Conservation (phyloP, 441 rosid species). For the Corymbia calophylla region DNA sequence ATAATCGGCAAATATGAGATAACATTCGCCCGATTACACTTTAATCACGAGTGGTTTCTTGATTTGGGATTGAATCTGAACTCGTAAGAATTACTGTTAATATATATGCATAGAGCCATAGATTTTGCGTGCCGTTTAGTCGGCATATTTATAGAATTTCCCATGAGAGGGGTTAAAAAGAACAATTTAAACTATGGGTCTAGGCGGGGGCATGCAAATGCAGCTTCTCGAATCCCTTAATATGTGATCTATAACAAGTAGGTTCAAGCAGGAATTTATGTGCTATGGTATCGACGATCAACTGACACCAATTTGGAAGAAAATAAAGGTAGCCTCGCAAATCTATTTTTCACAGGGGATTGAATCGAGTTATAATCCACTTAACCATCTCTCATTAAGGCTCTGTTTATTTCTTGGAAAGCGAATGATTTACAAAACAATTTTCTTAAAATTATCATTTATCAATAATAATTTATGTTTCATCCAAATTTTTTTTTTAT, state of each 20-base stretch:
- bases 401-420: rapidly evolving
- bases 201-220: background rate
- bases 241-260: background rate
- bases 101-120: background rate
- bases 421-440: too few species aligned
- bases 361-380: background rate
- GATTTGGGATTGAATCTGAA: background rate
- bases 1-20: background rate
- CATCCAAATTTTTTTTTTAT: too few species aligned
- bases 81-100: background rate
- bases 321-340: background rate
- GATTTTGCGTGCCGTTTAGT: background rate
- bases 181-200: too few species aligned
- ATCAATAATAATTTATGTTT: too few species aligned
- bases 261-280: background rate
- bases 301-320: background rate
- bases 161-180: background rate
- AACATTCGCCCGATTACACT: too few species aligned
- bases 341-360: background rate
- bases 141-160: background rate
- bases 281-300: background rate
- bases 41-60: background rate
- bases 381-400: background rate
- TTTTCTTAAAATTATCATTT: too few species aligned
- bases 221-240: background rate